Evolutionary conservation across 2,329 filamentous ascomycete species (phyloP), one percentile per base, ranked within the genome.

Genomic region (Rhynchosporium secalis): DNA sequence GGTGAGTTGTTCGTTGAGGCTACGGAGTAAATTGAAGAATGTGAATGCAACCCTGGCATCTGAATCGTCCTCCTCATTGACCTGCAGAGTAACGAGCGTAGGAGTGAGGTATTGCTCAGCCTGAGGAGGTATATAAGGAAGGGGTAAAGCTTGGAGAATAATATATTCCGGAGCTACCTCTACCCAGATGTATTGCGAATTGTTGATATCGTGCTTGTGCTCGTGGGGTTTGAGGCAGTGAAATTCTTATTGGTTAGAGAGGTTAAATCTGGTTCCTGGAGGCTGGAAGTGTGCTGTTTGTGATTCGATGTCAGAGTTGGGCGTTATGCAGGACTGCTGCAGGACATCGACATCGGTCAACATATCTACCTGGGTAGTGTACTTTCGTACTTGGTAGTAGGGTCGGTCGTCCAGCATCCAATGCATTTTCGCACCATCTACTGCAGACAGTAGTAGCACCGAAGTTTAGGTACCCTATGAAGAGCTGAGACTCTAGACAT

Each of bases 191-290:
- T 36, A 10, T 36, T 33, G 2, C 4, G 7, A n/a, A 33, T 33
- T 49, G 5, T 54, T 54, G 36, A 54, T 28, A 40, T 29, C n/a
- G 9, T 29, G 20, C 4, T 15, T 3, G 20, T n/a, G 20, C 4
- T 15, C 1, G 20, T 54, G 2, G 2, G 28, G 12, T 40, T 40
- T 26, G n/a, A 3, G 51, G 9, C 20, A 10, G 20, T 40, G 20
- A 6, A 29, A 28, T 54, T 54, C 33, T 33, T 20, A 41, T 54
- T 54, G 51, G 51, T 20, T 54, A 33, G 40, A 40, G 28, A 33
- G 20, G 40, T 36, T 6, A 36, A 54, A 54, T 54, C 51, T 54
- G 51, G 51, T 54, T 54, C 49, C 51, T 54, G 51, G 28, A 10
- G 1, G 15, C 33, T 36, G 15, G 36, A 54, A 20, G 36, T 54